Conservation (phyloP, 139 green algal species). For the Spirogloea muscicola region DNA sequence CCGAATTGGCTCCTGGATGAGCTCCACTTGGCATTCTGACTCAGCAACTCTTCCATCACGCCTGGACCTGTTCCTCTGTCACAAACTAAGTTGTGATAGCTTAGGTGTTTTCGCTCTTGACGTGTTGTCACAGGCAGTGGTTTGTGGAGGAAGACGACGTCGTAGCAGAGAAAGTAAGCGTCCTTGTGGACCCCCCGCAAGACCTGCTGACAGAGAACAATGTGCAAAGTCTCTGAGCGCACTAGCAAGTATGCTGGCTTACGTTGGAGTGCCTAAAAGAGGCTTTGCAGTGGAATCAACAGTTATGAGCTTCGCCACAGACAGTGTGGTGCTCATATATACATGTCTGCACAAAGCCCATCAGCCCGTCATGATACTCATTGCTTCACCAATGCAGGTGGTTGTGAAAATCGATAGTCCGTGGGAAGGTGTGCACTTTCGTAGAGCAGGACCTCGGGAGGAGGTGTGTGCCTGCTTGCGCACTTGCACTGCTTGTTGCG, state of each 20-base stretch:
- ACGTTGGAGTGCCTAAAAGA: background rate
- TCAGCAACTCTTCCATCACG: too few species aligned
- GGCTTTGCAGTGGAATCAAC: background rate
- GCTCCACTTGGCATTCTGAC: background rate
- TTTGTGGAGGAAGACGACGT: constrained; percentile 13
- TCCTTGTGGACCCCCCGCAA: too few species aligned
- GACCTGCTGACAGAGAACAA: background rate
- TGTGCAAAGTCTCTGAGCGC: too few species aligned
- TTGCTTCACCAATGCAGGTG: background rate
- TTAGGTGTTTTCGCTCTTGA: too few species aligned
- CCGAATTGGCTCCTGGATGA: background rate
- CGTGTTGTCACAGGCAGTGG: constrained; percentile 7
- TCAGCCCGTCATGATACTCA: background rate
- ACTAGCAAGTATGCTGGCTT: too few species aligned
- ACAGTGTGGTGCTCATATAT: background rate
- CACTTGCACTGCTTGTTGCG: background rate
- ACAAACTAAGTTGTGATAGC: too few species aligned
- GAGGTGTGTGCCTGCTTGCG: background rate
- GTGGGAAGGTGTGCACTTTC: constrained; percentile 2
- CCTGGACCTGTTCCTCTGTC: too few species aligned
- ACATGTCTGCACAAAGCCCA: background rate
- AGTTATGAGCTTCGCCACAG: background rate
- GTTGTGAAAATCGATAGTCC: constrained; percentile 6
- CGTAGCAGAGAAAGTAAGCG: constrained; percentile 7
- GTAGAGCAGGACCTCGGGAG: constrained; percentile 13